phyloP scores from a whole-genome alignment of 768 basidiomycete species.

The Xanthoconium purpureum region DNA sequence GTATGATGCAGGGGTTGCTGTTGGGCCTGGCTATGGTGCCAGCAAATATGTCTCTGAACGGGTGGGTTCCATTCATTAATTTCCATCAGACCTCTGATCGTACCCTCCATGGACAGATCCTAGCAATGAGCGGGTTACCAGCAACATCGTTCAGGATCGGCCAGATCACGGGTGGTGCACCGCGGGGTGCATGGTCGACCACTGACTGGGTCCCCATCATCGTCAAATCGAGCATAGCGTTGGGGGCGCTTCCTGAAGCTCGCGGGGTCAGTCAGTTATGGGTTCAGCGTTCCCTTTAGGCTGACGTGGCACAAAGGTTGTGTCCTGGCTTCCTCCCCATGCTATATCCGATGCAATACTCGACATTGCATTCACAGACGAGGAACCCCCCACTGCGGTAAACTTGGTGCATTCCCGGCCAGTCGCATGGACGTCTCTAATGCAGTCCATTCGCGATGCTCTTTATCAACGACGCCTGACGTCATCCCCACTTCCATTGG shows the following conservation, averaged over 20 bases:
- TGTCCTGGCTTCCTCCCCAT: conserved; percentile 32
- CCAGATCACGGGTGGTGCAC: conserved; percentile 34
- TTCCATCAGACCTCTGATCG: neutral
- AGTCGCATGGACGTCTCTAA: conserved; percentile 20
- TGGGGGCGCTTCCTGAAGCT: conserved; percentile 32
- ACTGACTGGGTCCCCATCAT: conserved; percentile 38
- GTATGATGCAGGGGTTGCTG: conserved; percentile 24
- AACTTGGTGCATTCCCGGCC: conserved; percentile 36
- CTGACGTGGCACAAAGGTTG: conserved; percentile 12
- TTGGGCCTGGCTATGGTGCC: conserved; percentile 37
- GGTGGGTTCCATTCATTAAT: neutral
- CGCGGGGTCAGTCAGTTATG: conserved; percentile 22
- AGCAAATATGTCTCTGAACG: conserved; percentile 30
- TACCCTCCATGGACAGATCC: conserved; percentile 17
- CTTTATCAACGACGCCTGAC: conserved; percentile 11
- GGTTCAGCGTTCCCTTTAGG: neutral
- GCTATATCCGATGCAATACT: conserved; percentile 26
- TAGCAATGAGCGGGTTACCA: conserved; percentile 32
- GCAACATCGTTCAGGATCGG: conserved; percentile 36
- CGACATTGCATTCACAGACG: conserved; percentile 27
- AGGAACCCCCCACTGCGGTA: conserved; percentile 16
- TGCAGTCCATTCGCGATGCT: conserved; percentile 24
- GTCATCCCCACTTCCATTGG: conserved; percentile 22
- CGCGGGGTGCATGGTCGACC: conserved; percentile 37
- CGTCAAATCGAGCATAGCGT: conserved; percentile 32